A percentile compares a stretch with the other conserved stretches of the same genome.
Evolutionary conservation across 495 filamentous ascomycete genomes (phyloP).

Genomic region (Hyaloscypha variabilis): DNA sequence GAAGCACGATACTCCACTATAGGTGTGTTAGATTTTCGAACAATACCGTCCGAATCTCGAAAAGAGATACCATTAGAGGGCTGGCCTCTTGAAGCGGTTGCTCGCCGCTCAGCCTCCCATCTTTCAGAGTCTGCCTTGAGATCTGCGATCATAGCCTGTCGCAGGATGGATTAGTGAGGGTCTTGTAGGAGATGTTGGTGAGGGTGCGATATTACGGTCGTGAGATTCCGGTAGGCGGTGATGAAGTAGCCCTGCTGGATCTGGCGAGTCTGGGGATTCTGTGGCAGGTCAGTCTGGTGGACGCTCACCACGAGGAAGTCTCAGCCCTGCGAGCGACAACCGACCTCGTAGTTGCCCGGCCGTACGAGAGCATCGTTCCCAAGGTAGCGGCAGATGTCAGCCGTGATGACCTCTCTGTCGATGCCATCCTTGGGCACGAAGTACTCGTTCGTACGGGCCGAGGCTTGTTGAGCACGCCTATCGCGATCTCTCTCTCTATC

Average conservation of each 20-base stretch:
- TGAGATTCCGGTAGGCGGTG: constrained; percentile 84
- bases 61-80: constrained; percentile 60
- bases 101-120: constrained; percentile 74
- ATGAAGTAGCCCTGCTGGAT: constrained; percentile 79
- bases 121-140: constrained; percentile 78
- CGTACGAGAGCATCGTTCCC: constrained; percentile 89
- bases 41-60: constrained; percentile 51
- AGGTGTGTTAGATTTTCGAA: constrained; percentile 61
- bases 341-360: constrained; percentile 81
- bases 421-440: constrained; percentile 90
- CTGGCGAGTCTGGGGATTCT: constrained; percentile 43
- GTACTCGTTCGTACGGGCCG: constrained; percentile 72
- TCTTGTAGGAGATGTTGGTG: constrained; percentile 4
- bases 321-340: constrained; percentile 30
- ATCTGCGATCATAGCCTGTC: constrained; percentile 85
- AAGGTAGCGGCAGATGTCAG: constrained; percentile 92
- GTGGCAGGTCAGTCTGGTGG: constrained; percentile 9
- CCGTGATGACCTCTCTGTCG: constrained; percentile 89
- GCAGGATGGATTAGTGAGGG: constrained; percentile 19
- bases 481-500: constrained; percentile 38
- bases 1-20: constrained; percentile 53
- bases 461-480: constrained; percentile 45
- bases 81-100: constrained; percentile 45
- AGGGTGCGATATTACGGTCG: constrained; percentile 63
- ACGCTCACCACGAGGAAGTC: not conserved